These are phyloP conservation scores for Amanita jacksonii DNA, from an alignment of 768 basidiomycete species.

Conservation along the genomic window DNA sequence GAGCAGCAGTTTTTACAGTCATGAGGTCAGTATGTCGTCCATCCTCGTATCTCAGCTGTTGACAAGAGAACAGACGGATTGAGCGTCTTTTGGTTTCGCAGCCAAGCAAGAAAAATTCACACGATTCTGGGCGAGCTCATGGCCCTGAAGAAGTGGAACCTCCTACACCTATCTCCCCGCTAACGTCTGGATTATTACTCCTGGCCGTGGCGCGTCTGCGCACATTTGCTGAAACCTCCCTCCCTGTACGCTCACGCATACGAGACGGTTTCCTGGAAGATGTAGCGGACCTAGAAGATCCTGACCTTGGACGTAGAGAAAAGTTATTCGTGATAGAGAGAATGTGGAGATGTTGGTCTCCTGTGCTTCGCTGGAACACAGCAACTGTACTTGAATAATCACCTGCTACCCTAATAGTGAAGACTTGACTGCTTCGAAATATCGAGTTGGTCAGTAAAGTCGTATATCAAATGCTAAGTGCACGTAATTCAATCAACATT, in stretches of 20 bases:
- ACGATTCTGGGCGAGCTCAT: conserved; percentile 8
- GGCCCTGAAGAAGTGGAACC: conserved; percentile 9
- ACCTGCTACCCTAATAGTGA: neutral
- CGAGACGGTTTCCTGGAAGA: conserved; percentile 80
- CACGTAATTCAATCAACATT: no score
- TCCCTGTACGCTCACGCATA: conserved; percentile 53
- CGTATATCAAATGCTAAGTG: no score
- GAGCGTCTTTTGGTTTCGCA: conserved; percentile 58
- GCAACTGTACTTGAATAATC: neutral
- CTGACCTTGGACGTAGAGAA: conserved; percentile 52
- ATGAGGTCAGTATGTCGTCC: conserved; percentile 52
- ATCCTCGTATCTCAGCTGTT: no score
- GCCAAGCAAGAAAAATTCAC: conserved; percentile 15
- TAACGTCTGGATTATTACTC: conserved; percentile 66
- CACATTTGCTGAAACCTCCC: conserved; percentile 44
- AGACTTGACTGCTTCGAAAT: neutral
- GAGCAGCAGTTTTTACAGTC: conserved; percentile 55
- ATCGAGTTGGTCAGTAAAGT: neutral
- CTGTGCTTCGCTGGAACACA: conserved; percentile 48
- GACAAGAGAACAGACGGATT: conserved; percentile 57
- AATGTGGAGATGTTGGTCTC: conserved; percentile 87
- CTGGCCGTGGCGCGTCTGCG: conserved; percentile 63
- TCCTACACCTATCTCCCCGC: conserved; percentile 30
- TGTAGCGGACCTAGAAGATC: conserved; percentile 72
- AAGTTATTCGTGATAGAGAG: conserved; percentile 72